A percentile compares a stretch with the other conserved stretches of the same genome.
These are phyloP conservation scores for Rasamsonia emersonii DNA, from an alignment of 2,329 filamentous ascomycete species.

Conservation along the genomic window DNA sequence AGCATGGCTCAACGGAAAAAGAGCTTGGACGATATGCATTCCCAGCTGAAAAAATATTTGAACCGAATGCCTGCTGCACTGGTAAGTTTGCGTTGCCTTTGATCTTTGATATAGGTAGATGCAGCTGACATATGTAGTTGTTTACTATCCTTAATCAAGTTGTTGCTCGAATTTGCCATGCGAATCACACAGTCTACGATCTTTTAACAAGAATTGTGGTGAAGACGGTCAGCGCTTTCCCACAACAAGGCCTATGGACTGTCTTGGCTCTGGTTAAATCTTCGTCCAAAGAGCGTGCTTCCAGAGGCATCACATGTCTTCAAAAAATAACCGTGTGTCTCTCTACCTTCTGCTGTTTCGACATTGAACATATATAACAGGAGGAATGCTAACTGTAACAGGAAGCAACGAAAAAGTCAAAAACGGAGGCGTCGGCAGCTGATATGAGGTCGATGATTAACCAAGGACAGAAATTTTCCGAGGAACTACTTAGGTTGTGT, in stretches of 20 bases:
- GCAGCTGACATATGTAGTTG: conserved; percentile 26
- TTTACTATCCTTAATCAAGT: conserved; percentile 74
- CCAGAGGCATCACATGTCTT: conserved; percentile 40
- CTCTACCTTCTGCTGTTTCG: neutral
- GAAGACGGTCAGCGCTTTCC: conserved; percentile 78
- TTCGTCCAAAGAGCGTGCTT: conserved; percentile 59
- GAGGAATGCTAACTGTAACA: conserved; percentile 18
- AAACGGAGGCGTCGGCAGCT: conserved; percentile 27
- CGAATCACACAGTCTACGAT: conserved; percentile 67
- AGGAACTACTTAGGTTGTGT: conserved; percentile 72
- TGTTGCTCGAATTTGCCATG: conserved; percentile 89
- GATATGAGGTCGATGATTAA: conserved; percentile 66
- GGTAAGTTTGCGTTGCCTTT: conserved; percentile 18
- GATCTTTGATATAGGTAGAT: neutral
- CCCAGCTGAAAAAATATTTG: conserved; percentile 72
- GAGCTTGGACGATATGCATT: conserved; percentile 61
- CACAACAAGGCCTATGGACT: conserved; percentile 86
- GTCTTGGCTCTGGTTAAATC: conserved; percentile 80
- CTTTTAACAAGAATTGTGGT: conserved; percentile 70
- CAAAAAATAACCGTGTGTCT: conserved; percentile 31
- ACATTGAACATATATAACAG: neutral
- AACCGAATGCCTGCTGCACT: conserved; percentile 39
- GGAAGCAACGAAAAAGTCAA: conserved; percentile 45
- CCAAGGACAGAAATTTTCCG: conserved; percentile 72
- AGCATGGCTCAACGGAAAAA: conserved; percentile 47